Evolutionary conservation across 2,329 filamentous ascomycete species (phyloP), one percentile per base, ranked within the genome.

Genomic region (Venturiaceae sp.): DNA sequence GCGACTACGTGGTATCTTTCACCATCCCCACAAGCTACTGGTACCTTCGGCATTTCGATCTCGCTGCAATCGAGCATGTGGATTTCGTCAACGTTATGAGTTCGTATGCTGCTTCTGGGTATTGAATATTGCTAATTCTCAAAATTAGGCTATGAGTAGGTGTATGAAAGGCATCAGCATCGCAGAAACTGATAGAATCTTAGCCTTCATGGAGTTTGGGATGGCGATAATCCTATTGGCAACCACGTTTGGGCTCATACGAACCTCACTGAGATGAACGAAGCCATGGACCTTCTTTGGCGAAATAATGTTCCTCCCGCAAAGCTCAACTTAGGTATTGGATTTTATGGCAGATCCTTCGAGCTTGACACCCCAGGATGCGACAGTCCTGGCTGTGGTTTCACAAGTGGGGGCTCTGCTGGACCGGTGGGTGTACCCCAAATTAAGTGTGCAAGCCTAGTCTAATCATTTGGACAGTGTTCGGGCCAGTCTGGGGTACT

Each of bases 191-290:
- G n/a, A n/a, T n/a, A n/a, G n/a, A n/a, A n/a, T n/a, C n/a, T n/a
- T n/a, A n/a, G n/a, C n/a, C n/a, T n/a, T n/a, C n/a, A n/a, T n/a
- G n/a, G 77, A 0, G 58, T 66, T 1, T 78, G 72, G 74, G 75
- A 77, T 60, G 13, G 53, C 0, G 23, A 62, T 0, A 65, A 64
- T 58, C 52, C 61, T 56, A 61, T 72, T 57, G 75, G 75, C 0
- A 47, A 66, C 0, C 66, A 66, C 13, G 65, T 73, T 5, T 61
- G 67, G 14, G 64, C 65, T 0, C 76, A 80, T 60, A 77, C 77
- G 0, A 78, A 80, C 60, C 58, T 80, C 0, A 77, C 75, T 1
- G 75, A 80, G 63, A 79, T 79, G 19, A 66, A 74, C 5, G 30
- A 62, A 0, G 69, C 69, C 0, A 53, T 77, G 0, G 70, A 78